A percentile compares a stretch with the other conserved stretches of the same genome.
phyloP scores from a whole-genome alignment of 495 filamentous ascomycete genomes.

The Pseudotulostoma volvatum region DNA sequence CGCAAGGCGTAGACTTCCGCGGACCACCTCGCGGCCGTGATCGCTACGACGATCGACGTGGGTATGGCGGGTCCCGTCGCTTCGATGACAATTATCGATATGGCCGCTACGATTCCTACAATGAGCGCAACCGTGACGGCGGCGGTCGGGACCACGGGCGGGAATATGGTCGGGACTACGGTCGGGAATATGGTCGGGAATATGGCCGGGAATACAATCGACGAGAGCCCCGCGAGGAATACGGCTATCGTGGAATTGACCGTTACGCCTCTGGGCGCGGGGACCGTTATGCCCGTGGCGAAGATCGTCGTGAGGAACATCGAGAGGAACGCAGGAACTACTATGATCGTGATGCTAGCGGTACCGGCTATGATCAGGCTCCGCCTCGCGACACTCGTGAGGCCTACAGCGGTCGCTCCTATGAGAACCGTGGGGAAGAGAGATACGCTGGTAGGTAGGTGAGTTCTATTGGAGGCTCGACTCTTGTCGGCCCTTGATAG shows the following conservation, averaged over 20 bases:
- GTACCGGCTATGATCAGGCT: conserved; percentile 34
- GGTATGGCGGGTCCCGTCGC: conserved; percentile 11
- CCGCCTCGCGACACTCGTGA: conserved; percentile 47
- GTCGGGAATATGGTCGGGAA: conserved; percentile 30
- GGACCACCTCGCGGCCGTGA: conserved; percentile 27
- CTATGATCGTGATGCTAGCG: conserved; percentile 29
- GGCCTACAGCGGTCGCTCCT: conserved; percentile 34
- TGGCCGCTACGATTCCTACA: conserved; percentile 40
- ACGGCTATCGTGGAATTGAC: conserved; percentile 36
- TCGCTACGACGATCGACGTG: conserved; percentile 16
- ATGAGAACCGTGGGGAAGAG: conserved; percentile 33
- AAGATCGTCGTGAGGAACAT: conserved; percentile 44
- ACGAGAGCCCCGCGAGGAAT: conserved; percentile 37
- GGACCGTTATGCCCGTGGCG: conserved; percentile 48
- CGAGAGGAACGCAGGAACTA: conserved; percentile 32
- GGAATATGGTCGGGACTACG: conserved; percentile 38
- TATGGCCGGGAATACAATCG: conserved; percentile 28
- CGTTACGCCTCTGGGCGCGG: conserved; percentile 50
- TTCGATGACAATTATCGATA: conserved; percentile 34
- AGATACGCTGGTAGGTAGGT: conserved; percentile 31
- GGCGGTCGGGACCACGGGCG: conserved; percentile 35
- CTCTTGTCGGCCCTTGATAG: too few relatives aligned
- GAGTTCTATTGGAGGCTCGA: too few relatives aligned
- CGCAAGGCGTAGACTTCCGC: conserved; percentile 42
- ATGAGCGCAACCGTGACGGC: conserved; percentile 40